These are phyloP conservation scores for Sugiyamaella grinbergsii DNA, from an alignment of 1,139 yeast species.

Conservation along the genomic window DNA sequence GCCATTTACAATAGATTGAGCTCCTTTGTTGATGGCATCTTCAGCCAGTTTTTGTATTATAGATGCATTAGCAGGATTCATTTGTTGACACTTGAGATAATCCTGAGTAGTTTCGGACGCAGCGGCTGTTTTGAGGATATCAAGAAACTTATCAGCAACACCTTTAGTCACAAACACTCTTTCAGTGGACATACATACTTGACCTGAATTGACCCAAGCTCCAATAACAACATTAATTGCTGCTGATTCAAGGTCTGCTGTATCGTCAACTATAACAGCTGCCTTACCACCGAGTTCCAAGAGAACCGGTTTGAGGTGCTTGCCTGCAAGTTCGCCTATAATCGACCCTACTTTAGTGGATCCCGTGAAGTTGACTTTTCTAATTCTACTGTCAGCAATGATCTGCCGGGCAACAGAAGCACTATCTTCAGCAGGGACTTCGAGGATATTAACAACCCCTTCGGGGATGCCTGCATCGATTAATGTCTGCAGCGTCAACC, in stretches of 20 bases:
- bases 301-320: slow-evolving; percentile 69
- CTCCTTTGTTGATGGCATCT: slow-evolving; percentile 52
- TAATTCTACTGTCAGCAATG: slow-evolving; percentile 57
- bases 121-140: slow-evolving; percentile 35
- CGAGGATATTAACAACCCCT: slow-evolving; percentile 60
- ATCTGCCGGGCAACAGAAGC: slow-evolving; percentile 52
- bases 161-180: slow-evolving; percentile 66
- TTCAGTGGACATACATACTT: slow-evolving; percentile 83
- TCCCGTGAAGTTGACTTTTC: slow-evolving; percentile 70
- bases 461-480: slow-evolving; percentile 71
- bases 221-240: slow-evolving; percentile 73
- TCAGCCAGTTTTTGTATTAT: slow-evolving; percentile 41
- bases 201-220: slow-evolving; percentile 80
- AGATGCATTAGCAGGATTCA: slow-evolving; percentile 40
- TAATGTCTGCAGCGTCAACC: slow-evolving; percentile 56
- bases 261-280: slow-evolving; percentile 74
- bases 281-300: slow-evolving; percentile 90
- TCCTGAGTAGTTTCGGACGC: not conserved
- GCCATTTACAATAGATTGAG: slow-evolving; percentile 32
- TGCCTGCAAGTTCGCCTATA: slow-evolving; percentile 62
- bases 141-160: slow-evolving; percentile 61
- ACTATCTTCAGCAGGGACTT: slow-evolving; percentile 58
- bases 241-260: slow-evolving; percentile 64
- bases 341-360: slow-evolving; percentile 61
- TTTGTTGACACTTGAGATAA: slow-evolving; percentile 34